phyloP scores from a whole-genome alignment of 306 rosid genomes.

The Hylodesmum podocarpum region DNA sequence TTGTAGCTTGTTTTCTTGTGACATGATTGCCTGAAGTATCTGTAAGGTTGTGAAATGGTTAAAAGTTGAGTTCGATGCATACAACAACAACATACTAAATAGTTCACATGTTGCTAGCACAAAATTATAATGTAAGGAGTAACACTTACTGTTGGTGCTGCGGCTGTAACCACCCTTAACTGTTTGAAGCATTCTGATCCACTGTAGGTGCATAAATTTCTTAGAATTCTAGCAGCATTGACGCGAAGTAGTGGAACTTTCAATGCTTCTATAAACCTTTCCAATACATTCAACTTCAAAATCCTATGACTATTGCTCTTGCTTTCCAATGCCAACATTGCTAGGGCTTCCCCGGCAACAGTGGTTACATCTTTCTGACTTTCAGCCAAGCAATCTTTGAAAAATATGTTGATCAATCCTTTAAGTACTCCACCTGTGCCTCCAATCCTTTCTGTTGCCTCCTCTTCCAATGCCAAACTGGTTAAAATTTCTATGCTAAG shows the following conservation, averaged over 20 bases:
- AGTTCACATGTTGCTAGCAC: background rate
- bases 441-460: slow-evolving; percentile 81
- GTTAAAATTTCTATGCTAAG: slow-evolving; percentile 81
- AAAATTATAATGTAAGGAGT: background rate
- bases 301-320: slow-evolving; percentile 64
- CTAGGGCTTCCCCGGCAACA: slow-evolving; percentile 91
- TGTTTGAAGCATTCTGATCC: slow-evolving; percentile 58
- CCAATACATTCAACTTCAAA: slow-evolving; percentile 53
- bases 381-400: slow-evolving; percentile 42
- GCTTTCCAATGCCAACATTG: slow-evolving; percentile 88
- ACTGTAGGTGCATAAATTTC: slow-evolving; percentile 73
- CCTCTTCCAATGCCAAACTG: slow-evolving; percentile 76
- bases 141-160: slow-evolving; percentile 80
- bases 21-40: slow-evolving; percentile 68
- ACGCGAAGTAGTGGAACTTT: slow-evolving; percentile 58
- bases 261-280: slow-evolving; percentile 57
- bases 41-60: slow-evolving; percentile 30
- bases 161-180: slow-evolving; percentile 54
- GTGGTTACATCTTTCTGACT: slow-evolving; percentile 41
- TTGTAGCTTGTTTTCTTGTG: slow-evolving; percentile 72
- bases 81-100: background rate
- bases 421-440: slow-evolving; percentile 85
- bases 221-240: slow-evolving; percentile 74
- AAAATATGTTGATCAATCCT: slow-evolving; percentile 70
- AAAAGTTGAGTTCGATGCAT: background rate